Evolutionary conservation across 495 filamentous ascomycete genomes (phyloP).

Genomic region (Rostrohypoxylon terebratum): DNA sequence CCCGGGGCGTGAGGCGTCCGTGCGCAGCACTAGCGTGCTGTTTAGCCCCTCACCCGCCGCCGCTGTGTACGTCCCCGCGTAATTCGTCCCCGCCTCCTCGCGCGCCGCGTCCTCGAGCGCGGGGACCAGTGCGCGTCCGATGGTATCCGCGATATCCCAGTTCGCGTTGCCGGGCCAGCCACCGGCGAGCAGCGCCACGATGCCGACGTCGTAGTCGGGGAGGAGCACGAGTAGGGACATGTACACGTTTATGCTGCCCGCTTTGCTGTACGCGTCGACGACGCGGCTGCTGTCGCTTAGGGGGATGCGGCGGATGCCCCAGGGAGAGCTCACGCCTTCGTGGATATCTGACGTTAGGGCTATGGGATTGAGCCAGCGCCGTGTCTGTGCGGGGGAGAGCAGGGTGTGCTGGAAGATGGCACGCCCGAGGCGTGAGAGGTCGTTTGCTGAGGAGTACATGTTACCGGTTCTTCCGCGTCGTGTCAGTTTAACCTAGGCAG

Average conservation of each 20-base stretch:
- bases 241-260: conserved; percentile 64
- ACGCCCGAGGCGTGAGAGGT: conserved; percentile 65
- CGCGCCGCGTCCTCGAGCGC: conserved; percentile 59
- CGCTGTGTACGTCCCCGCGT: conserved; percentile 55
- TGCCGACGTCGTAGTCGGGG: conserved; percentile 66
- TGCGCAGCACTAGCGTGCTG: conserved; percentile 53
- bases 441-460: conserved; percentile 65
- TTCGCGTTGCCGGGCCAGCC: conserved; percentile 63
- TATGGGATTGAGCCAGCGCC: conserved; percentile 69
- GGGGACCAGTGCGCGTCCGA: conserved; percentile 58
- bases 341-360: conserved; percentile 60
- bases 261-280: conserved; percentile 65
- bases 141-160: conserved; percentile 58
- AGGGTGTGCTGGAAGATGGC: conserved; percentile 65
- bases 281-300: conserved; percentile 59
- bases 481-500: background rate
- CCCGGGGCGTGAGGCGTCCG: conserved; percentile 56
- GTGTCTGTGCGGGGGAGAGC: conserved; percentile 58
- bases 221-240: conserved; percentile 61
- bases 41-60: conserved; percentile 22
- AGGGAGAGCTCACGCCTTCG: conserved; percentile 65
- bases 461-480: conserved; percentile 61
- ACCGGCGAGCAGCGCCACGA: conserved; percentile 53
- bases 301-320: conserved; percentile 64
- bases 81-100: conserved; percentile 56